Percentiles rank a stretch among this genome's conserved stretches.
Evolutionary conservation across 2,329 filamentous ascomycete species (phyloP).

Genomic region (Eutypa lata): DNA sequence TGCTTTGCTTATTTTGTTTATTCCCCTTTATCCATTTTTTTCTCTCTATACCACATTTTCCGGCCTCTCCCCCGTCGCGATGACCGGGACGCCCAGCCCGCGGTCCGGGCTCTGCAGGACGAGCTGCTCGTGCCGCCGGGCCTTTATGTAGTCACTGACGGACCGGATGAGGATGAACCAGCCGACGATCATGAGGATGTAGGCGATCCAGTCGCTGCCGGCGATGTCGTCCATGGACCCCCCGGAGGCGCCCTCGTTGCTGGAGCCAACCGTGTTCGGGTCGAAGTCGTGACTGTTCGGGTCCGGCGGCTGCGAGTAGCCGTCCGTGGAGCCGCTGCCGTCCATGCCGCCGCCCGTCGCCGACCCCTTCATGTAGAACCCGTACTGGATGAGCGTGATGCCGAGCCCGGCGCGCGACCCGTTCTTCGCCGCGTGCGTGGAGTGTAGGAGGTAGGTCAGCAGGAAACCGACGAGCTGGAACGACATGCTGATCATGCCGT

Average conservation of each 20-base stretch:
- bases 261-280: slow-evolving; percentile 57
- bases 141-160: slow-evolving; percentile 86
- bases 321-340: slow-evolving; percentile 44
- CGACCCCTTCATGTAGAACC: slow-evolving; percentile 85
- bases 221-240: slow-evolving; percentile 56
- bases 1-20: not conserved
- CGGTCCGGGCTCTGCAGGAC: slow-evolving; percentile 91
- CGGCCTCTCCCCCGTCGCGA: slow-evolving; percentile 78
- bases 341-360: slow-evolving; percentile 42
- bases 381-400: slow-evolving; percentile 93
- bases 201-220: slow-evolving; percentile 84
- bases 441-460: slow-evolving; percentile 95
- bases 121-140: slow-evolving; percentile 85
- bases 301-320: slow-evolving; percentile 71
- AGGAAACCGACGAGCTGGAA: slow-evolving; percentile 97
- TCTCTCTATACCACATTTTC: slow-evolving; percentile 66
- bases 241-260: slow-evolving; percentile 33
- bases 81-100: slow-evolving; percentile 77
- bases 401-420: slow-evolving; percentile 91
- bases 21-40: not conserved
- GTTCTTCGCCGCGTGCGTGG: slow-evolving; percentile 96
- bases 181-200: slow-evolving; percentile 91
- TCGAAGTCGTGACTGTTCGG: slow-evolving; percentile 91
- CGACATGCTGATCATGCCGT: slow-evolving; percentile 94
- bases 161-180: slow-evolving; percentile 97